phyloP scores from a whole-genome alignment of 805 yeast species.

The Candida wancherniae region DNA sequence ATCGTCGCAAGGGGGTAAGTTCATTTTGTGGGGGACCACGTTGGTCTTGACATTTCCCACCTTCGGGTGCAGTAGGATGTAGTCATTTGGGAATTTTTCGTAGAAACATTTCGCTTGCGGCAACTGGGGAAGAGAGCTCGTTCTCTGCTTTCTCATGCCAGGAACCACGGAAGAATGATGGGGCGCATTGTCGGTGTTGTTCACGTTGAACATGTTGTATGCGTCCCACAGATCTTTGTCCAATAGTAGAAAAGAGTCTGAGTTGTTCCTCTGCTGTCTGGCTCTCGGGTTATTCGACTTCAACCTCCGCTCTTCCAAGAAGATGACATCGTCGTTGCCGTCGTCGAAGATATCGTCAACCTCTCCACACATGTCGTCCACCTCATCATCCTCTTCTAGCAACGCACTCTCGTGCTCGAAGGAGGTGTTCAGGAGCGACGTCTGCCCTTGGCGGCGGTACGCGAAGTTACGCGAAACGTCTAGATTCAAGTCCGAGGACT shows the following conservation, averaged over 20 bases:
- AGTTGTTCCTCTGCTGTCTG: conserved; percentile 24
- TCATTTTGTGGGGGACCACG: conserved; percentile 33
- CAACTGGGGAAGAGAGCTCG: conserved; percentile 41
- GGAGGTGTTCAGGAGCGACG: too few relatives aligned
- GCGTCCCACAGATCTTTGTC: conserved; percentile 40
- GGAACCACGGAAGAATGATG: conserved; percentile 3
- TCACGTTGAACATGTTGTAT: conserved; percentile 40
- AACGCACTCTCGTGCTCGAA: conserved; percentile 17
- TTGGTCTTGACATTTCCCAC: conserved; percentile 37
- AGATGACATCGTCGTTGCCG: conserved; percentile 31
- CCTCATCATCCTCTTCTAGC: conserved; percentile 17
- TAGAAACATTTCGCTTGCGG: conserved; percentile 42
- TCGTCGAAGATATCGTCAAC: conserved; percentile 18
- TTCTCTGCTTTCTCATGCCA: conserved; percentile 33
- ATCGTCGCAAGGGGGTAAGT: conserved; percentile 48
- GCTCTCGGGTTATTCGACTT: conserved; percentile 11
- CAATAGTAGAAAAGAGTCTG: conserved; percentile 32
- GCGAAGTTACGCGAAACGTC: too few relatives aligned
- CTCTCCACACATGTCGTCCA: conserved; percentile 17
- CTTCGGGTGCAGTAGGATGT: conserved; percentile 33
- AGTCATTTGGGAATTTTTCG: conserved; percentile 33
- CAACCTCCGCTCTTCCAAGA: conserved; percentile 31
- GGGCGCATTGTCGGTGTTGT: conserved; percentile 17
- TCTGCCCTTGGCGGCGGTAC: too few relatives aligned
- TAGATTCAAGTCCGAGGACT: neutral